Conservation (phyloP, 345 rosid species). For the Salix suchowensis region DNA sequence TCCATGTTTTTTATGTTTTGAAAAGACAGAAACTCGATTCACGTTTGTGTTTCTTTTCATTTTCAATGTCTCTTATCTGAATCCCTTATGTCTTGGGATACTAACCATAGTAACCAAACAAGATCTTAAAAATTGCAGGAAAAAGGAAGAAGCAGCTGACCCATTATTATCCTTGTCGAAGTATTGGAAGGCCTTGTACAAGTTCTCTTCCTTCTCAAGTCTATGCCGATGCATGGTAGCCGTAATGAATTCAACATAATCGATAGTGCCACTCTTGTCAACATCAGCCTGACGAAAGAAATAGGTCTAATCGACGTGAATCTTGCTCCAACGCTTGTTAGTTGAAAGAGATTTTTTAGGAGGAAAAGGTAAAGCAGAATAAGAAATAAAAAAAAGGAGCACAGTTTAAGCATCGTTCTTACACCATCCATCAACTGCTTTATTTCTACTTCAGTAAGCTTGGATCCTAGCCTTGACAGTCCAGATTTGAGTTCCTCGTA, state of each 20-base stretch:
- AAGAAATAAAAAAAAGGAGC: not conserved
- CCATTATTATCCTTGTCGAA: slow-evolving; percentile 29
- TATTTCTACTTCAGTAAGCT: slow-evolving; percentile 26
- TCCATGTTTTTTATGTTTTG: too few relatives aligned
- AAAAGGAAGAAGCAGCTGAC: slow-evolving; percentile 1
- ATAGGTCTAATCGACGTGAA: not conserved
- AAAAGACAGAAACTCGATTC: too few relatives aligned
- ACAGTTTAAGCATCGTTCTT: not conserved
- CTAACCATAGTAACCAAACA: not conserved
- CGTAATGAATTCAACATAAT: slow-evolving; percentile 22
- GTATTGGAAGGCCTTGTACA: slow-evolving; percentile 25
- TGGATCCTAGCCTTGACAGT: slow-evolving; percentile 25
- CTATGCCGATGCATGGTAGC: slow-evolving; percentile 30
- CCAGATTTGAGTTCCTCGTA: slow-evolving; percentile 34
- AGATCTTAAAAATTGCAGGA: not conserved
- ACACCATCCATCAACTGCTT: slow-evolving; percentile 35
- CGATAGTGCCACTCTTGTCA: slow-evolving; percentile 23
- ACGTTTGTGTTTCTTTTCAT: not conserved
- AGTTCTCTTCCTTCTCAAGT: slow-evolving; percentile 28
- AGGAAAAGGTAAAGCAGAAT: too few relatives aligned
- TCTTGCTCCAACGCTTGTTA: not conserved
- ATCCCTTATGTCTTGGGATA: not conserved
- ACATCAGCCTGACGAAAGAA: slow-evolving; percentile 25
- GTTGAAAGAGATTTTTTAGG: too few relatives aligned
- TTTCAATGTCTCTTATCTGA: too few relatives aligned